Evolutionary conservation across 164 flowering plant species (phyloP).

Genomic region (Warburgia ugandensis): DNA sequence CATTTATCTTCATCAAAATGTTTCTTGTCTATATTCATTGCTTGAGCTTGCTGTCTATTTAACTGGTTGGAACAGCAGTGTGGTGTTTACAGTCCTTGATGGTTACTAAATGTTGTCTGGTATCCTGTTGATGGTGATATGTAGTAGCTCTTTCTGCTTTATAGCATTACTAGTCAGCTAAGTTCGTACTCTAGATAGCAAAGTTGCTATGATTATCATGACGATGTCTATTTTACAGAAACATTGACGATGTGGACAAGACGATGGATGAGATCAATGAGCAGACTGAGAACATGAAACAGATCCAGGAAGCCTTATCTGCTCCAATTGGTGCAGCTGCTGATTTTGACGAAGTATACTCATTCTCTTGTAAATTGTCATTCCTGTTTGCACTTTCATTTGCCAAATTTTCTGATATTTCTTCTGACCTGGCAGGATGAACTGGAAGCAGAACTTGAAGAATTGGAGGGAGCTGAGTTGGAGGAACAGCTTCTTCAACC

Average conservation of each 20-base stretch:
- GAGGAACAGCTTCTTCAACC: conserved; percentile 49
- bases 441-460: conserved; percentile 49
- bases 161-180: too few relatives aligned
- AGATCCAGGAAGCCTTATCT: conserved; percentile 43
- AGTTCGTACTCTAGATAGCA: background rate
- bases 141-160: background rate
- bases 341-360: conserved; percentile 40
- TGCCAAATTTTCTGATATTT: background rate
- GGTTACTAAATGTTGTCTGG: background rate
- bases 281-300: conserved; percentile 51
- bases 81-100: too few relatives aligned
- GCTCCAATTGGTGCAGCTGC: conserved; percentile 41
- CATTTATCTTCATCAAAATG: background rate
- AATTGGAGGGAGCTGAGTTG: conserved; percentile 46
- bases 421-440: conserved; percentile 31
- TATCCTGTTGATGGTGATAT: background rate
- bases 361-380: background rate
- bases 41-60: too few relatives aligned
- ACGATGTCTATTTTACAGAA: conserved; percentile 17
- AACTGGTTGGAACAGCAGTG: too few relatives aligned
- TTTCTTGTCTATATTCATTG: background rate
- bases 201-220: background rate
- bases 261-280: conserved; percentile 56
- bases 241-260: conserved; percentile 51
- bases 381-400: background rate